Conservation (phyloP, 495 filamentous ascomycete species). For the Lentithecium fluviatile region DNA sequence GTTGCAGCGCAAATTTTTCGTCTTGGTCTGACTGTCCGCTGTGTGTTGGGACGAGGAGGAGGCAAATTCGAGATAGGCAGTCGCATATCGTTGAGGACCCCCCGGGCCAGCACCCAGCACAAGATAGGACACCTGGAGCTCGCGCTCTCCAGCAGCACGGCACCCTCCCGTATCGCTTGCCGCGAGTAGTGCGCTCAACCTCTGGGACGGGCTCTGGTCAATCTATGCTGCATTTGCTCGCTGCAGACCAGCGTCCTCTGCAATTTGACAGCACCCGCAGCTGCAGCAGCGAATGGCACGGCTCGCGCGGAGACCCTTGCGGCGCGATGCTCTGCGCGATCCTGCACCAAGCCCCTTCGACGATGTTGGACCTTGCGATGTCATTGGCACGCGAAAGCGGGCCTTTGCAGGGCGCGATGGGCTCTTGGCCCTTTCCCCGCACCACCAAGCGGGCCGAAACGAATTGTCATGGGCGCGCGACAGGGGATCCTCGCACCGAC, state of each 20-base stretch:
- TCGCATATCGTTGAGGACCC: neutral
- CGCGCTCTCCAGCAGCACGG: constrained; percentile 20
- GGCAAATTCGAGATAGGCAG: neutral
- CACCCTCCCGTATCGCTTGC: constrained; percentile 12
- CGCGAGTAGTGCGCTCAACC: too few relatives aligned
- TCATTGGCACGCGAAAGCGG: neutral
- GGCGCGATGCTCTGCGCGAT: too few relatives aligned
- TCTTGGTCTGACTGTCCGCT: neutral
- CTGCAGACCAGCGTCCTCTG: constrained; percentile 1
- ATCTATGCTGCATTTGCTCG: constrained; percentile 1
- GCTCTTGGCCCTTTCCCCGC: too few relatives aligned
- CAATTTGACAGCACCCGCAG: too few relatives aligned
- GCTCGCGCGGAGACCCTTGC: too few relatives aligned
- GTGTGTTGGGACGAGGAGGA: neutral
- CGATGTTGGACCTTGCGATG: too few relatives aligned
- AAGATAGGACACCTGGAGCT: too few relatives aligned
- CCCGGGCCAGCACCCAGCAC: too few relatives aligned
- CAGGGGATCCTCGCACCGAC: constrained; percentile 11
- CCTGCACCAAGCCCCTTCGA: too few relatives aligned
- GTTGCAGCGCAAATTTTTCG: neutral
- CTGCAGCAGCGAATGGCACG: too few relatives aligned
- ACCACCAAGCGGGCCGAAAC: constrained; percentile 1
- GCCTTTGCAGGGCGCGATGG: too few relatives aligned
- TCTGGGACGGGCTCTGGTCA: too few relatives aligned
- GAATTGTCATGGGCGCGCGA: constrained; percentile 4